These are phyloP conservation scores for Immersiporthe knoxdaviesiana DNA, from an alignment of 2,329 filamentous ascomycete genomes.

Conservation along the genomic window DNA sequence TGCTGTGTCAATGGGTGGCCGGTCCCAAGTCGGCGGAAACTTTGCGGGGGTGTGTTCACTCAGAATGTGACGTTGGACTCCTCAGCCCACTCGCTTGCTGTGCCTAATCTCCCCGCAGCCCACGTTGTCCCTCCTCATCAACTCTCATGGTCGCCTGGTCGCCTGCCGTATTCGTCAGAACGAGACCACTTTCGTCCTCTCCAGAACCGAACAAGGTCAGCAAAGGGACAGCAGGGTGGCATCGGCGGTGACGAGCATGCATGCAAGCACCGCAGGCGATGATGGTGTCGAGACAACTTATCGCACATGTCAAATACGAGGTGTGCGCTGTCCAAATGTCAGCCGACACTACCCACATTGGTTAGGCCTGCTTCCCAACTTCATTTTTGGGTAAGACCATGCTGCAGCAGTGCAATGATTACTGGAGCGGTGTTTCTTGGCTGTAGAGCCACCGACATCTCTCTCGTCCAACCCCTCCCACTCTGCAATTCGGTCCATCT, in stretches of 20 bases:
- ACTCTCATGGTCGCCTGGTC: not conserved
- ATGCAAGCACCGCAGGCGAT: not conserved
- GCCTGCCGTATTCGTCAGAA: not conserved
- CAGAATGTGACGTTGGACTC: slow-evolving; percentile 5
- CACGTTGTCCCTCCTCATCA: not conserved
- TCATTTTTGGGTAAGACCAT: slow-evolving; percentile 17
- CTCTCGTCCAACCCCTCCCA: not conserved
- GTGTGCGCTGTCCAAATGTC: slow-evolving; percentile 19
- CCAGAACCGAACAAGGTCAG: not conserved
- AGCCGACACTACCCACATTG: slow-evolving; percentile 25
- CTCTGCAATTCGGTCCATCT: not conserved
- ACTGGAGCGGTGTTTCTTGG: slow-evolving; percentile 23
- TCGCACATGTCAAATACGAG: slow-evolving; percentile 25
- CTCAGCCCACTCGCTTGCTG: not conserved
- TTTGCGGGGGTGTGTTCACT: not conserved
- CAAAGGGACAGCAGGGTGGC: not conserved
- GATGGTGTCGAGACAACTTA: slow-evolving; percentile 27
- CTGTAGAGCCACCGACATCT: not conserved
- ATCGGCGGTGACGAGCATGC: not conserved
- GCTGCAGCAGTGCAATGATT: slow-evolving; percentile 22
- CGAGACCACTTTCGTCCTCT: not conserved
- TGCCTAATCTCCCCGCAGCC: not conserved
- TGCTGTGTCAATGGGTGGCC: slow-evolving; percentile 4
- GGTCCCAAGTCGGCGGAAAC: slow-evolving; percentile 16
- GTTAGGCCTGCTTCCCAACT: slow-evolving; percentile 17